Percentiles rank a stretch among this genome's conserved stretches.
Conservation (phyloP, 176 grass and related monocot species). For the Carex littledalei region DNA sequence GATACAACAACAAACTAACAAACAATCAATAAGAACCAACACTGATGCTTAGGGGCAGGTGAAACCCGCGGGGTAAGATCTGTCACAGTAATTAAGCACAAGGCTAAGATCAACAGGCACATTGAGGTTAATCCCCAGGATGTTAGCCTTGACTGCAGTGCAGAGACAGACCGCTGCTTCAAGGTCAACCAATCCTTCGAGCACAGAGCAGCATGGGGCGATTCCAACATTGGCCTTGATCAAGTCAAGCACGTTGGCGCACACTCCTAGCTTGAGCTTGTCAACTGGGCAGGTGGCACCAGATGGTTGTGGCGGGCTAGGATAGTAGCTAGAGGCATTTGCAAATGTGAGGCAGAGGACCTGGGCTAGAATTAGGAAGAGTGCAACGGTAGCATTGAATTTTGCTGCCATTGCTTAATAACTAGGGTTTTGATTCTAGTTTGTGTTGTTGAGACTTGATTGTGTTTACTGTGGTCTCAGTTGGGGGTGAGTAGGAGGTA, state of each 20-base stretch:
- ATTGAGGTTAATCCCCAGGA: slow-evolving; percentile 43
- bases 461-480: neutral
- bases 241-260: slow-evolving; percentile 41
- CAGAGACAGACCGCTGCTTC: slow-evolving; percentile 13
- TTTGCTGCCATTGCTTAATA: slow-evolving; percentile 24
- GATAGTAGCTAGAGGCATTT: slow-evolving; percentile 28
- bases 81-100: slow-evolving; percentile 61
- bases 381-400: neutral
- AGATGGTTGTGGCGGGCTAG: neutral
- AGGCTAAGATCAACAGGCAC: slow-evolving; percentile 35
- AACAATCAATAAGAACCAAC: neutral
- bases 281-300: slow-evolving; percentile 33
- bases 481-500: neutral
- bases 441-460: neutral
- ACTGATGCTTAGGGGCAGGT: slow-evolving; percentile 26
- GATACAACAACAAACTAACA: neutral
- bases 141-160: slow-evolving; percentile 38
- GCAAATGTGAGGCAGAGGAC: slow-evolving; percentile 13
- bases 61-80: slow-evolving; percentile 51
- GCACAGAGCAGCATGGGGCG: slow-evolving; percentile 44
- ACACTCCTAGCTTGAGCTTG: slow-evolving; percentile 41
- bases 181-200: slow-evolving; percentile 36
- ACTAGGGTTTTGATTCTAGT: neutral
- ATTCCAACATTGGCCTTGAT: slow-evolving; percentile 20
- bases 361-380: neutral